Conservation (phyloP, 345 rosid species). For the Nephelium lappaceum region DNA sequence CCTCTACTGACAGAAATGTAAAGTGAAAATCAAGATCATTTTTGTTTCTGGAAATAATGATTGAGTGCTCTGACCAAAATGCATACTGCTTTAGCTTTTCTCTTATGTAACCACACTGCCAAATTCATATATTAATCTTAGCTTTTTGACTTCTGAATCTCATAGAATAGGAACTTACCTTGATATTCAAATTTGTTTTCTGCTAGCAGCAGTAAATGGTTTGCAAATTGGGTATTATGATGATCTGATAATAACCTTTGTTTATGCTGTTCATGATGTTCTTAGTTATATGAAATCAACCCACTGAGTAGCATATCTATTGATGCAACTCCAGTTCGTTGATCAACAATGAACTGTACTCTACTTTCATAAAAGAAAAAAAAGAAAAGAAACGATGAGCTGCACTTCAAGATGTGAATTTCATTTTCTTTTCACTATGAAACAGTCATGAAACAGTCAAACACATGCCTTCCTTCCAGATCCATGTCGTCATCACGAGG, state of each 20-base stretch:
- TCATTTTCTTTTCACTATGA: neutral
- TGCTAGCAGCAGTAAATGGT: too few relatives aligned
- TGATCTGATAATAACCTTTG: neutral
- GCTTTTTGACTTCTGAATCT: neutral
- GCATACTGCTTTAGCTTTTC: neutral
- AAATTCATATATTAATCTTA: neutral
- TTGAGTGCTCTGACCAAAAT: constrained; percentile 4
- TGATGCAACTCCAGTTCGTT: neutral
- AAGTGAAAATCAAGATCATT: neutral
- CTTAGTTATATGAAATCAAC: neutral
- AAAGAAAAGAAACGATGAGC: too few relatives aligned
- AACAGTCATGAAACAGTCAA: neutral
- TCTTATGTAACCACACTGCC: neutral
- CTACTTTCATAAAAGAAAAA: too few relatives aligned
- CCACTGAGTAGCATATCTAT: too few relatives aligned
- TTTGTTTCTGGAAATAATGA: neutral
- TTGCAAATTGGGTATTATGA: neutral
- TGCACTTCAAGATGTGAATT: too few relatives aligned
- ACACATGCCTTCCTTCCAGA: neutral
- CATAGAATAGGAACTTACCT: neutral
- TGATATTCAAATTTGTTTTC: neutral
- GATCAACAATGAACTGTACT: neutral
- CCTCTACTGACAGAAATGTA: neutral
- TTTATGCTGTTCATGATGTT: neutral
- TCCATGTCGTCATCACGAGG: neutral